These are phyloP conservation scores for Nannochloropsis salina DNA, from an alignment of 108 stramenopile genomes.

Conservation along the genomic window DNA sequence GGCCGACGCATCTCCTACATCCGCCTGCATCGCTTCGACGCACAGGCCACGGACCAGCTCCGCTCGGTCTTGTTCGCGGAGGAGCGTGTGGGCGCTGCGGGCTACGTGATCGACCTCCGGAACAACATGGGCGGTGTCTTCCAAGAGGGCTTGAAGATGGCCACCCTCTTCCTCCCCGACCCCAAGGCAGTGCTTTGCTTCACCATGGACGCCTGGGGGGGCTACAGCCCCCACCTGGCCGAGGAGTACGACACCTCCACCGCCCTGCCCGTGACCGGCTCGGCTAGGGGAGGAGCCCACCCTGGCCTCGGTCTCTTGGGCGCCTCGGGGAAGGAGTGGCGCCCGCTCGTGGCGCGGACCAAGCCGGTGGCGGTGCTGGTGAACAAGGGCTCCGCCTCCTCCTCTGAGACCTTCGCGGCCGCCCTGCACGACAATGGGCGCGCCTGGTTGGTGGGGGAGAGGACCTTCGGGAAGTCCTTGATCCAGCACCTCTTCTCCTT, in stretches of 20 bases:
- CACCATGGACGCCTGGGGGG: constrained; percentile 23
- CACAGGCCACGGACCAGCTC: neutral
- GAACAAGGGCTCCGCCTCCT: constrained; percentile 27
- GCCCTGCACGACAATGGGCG: constrained; percentile 26
- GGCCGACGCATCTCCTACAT: constrained; percentile 12
- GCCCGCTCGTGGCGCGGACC: neutral
- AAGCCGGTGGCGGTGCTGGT: constrained; percentile 3
- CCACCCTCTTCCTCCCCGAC: constrained; percentile 6
- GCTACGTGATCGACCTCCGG: constrained; percentile 23
- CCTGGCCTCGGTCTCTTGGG: neutral
- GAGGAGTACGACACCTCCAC: constrained; percentile 22
- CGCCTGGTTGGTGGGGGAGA: constrained; percentile 18
- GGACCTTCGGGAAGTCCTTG: constrained; percentile 27
- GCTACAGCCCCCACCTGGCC: constrained; percentile 20
- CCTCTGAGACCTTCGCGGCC: constrained; percentile 25
- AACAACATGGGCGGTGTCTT: constrained; percentile 29
- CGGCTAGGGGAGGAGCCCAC: neutral
- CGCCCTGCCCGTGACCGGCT: neutral
- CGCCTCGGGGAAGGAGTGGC: neutral
- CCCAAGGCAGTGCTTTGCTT: constrained; percentile 15
- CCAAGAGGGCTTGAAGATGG: constrained; percentile 10
- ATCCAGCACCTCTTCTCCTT: constrained; percentile 31
- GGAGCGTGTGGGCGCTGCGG: neutral
- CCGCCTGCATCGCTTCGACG: constrained; percentile 12
- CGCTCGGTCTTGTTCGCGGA: neutral